Evolutionary conservation across 257 asterid genomes (phyloP).

Genomic region (Leptodermis oblonga): DNA sequence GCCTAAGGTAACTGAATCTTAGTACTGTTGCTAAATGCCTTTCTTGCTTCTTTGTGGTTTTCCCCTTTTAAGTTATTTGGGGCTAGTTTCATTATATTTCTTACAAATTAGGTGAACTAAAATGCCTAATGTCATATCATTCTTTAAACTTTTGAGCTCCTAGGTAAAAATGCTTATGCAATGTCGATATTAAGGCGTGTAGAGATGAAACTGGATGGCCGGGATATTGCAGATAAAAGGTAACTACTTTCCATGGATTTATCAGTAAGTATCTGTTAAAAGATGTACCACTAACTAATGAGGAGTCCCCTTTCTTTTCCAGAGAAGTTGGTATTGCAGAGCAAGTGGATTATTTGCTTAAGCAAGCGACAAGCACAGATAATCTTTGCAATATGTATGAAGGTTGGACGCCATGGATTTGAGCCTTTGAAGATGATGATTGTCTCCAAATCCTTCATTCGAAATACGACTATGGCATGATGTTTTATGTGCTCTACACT

Average conservation of each 20-base stretch:
- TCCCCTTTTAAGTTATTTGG: background rate
- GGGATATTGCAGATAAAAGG: constrained; percentile 75
- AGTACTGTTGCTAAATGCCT: background rate
- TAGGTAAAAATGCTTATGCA: constrained; percentile 91
- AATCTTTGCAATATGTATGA: constrained; percentile 98
- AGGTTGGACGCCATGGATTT: constrained; percentile 99
- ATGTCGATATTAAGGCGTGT: constrained; percentile 73
- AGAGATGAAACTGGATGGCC: constrained; percentile 96
- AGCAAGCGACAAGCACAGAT: constrained; percentile 84
- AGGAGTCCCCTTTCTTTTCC: constrained; percentile 18
- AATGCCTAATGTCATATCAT: background rate
- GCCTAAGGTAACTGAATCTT: background rate
- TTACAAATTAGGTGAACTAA: background rate
- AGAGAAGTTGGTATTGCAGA: constrained; percentile 73
- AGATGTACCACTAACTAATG: constrained; percentile 10
- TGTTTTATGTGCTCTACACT: constrained; percentile 5
- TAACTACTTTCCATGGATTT: constrained; percentile 30
- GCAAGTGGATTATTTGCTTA: constrained; percentile 90
- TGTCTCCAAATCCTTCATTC: constrained; percentile 16
- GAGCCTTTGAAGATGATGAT: constrained; percentile 28
- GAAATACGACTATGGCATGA: constrained; percentile 10
- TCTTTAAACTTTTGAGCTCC: constrained; percentile 17
- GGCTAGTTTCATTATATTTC: background rate
- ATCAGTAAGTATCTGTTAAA: constrained; percentile 4
- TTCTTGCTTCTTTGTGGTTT: background rate